A percentile compares a stretch with the other conserved stretches of the same genome.
Evolutionary conservation across 2,329 filamentous ascomycete species (phyloP).

Genomic region (Magnaporthiopsis incrustans): DNA sequence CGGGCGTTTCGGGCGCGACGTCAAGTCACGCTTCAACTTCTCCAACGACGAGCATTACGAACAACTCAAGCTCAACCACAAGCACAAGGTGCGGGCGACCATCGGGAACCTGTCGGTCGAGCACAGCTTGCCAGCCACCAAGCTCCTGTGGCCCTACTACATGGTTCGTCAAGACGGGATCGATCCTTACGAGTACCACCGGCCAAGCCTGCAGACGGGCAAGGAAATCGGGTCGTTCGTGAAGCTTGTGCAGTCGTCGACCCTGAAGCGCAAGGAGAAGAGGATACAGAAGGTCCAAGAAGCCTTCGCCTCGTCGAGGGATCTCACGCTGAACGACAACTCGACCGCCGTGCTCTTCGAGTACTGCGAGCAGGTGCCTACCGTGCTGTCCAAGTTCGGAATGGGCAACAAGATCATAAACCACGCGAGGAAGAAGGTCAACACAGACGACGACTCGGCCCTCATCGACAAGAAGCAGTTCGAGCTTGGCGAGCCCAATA

Average conservation of each 20-base stretch:
- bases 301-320: constrained; percentile 70
- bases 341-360: constrained; percentile 82
- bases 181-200: constrained; percentile 70
- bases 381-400: constrained; percentile 88
- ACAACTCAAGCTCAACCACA: constrained; percentile 90
- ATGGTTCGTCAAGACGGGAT: constrained; percentile 71
- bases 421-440: constrained; percentile 84
- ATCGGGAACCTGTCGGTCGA: constrained; percentile 89
- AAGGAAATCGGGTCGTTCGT: constrained; percentile 59
- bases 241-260: constrained; percentile 59
- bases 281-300: constrained; percentile 72
- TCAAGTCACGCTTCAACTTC: constrained; percentile 82
- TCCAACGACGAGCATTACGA: constrained; percentile 97
- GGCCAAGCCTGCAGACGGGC: constrained; percentile 68
- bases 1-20: constrained; percentile 61
- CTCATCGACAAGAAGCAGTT: constrained; percentile 38
- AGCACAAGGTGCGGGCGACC: constrained; percentile 89
- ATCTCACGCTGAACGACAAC: constrained; percentile 82
- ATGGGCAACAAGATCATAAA: constrained; percentile 97
- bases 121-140: constrained; percentile 85
- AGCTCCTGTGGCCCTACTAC: constrained; percentile 94
- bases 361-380: constrained; percentile 90
- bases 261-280: constrained; percentile 71
- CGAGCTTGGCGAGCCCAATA: constrained; percentile 81
- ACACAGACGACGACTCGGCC: constrained; percentile 64